Evolutionary conservation across 202 grass and related monocot species (phyloP).

Genomic region (Digitaria exilis): DNA sequence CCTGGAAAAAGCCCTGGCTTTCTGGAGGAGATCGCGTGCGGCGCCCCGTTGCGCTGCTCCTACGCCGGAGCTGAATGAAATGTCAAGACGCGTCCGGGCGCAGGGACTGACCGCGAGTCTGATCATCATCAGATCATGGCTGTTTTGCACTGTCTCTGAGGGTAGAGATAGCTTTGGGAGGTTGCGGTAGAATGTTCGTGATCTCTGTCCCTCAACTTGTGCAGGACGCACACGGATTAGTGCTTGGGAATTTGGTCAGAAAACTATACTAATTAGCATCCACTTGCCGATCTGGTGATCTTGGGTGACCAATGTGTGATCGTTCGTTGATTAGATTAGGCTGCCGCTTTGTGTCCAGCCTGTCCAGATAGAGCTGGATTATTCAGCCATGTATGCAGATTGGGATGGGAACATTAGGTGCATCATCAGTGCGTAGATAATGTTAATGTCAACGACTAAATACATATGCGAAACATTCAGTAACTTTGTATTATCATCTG

Average conservation of each 20-base stretch:
- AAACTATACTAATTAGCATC: not conserved
- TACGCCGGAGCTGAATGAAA: conserved; percentile 12
- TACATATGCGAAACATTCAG: not conserved
- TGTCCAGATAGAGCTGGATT: not conserved
- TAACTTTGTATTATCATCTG: not conserved
- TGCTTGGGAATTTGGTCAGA: not conserved
- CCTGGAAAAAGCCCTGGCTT: conserved; percentile 30
- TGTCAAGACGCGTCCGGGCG: conserved; percentile 40
- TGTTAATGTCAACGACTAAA: not conserved
- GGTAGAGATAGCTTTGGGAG: conserved; percentile 28
- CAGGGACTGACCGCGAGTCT: conserved; percentile 30
- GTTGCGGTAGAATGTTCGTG: conserved; percentile 38
- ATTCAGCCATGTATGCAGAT: not conserved
- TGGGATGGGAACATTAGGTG: not conserved
- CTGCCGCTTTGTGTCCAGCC: not conserved
- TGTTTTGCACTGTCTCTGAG: not conserved
- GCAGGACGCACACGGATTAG: not conserved
- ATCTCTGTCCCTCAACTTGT: conserved; percentile 34
- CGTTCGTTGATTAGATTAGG: not conserved
- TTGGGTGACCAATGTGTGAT: not conserved
- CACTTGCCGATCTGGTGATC: conserved; percentile 14
- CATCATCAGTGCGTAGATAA: not conserved
- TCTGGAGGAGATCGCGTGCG: conserved; percentile 27
- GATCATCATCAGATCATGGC: not conserved
- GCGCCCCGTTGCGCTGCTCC: not conserved